Evolutionary conservation across 148 eudicot species (phyloP).

Genomic region (Suaeda aralocaspica): DNA sequence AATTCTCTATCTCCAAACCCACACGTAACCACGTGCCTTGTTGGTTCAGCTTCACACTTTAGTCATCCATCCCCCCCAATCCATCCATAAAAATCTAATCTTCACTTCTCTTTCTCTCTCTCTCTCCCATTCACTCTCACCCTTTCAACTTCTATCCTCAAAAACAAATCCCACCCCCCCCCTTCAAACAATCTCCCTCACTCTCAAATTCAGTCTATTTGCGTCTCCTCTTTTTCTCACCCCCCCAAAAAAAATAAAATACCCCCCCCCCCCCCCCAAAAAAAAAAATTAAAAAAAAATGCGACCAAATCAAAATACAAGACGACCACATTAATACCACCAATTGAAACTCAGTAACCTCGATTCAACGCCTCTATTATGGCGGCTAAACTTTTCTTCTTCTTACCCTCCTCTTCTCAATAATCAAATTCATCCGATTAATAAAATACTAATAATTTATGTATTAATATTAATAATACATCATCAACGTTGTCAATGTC

Average conservation of each 20-base stretch:
- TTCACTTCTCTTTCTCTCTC: background rate
- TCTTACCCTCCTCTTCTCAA: background rate
- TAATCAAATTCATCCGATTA: background rate
- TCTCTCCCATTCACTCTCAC: background rate
- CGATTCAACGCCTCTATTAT: background rate
- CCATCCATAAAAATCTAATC: no score
- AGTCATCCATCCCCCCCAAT: no score
- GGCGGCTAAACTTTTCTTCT: constrained; percentile 5
- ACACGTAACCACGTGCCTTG: no score
- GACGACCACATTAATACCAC: background rate
- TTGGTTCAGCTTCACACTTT: no score
- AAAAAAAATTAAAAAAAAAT: background rate
- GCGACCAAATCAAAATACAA: background rate
- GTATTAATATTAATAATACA: background rate
- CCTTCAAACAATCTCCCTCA: background rate
- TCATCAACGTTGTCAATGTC: constrained; percentile 34
- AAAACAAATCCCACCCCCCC: background rate
- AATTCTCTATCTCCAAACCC: no score
- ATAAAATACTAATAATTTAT: no score
- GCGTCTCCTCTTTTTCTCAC: background rate
- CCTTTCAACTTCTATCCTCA: no score
- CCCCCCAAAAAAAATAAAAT: background rate
- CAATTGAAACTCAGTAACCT: constrained; percentile 10
- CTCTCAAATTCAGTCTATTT: background rate
- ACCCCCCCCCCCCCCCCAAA: background rate